phyloP scores from a whole-genome alignment of 1,139 yeast genomes.

The Lodderomyces orthopsilosis region DNA sequence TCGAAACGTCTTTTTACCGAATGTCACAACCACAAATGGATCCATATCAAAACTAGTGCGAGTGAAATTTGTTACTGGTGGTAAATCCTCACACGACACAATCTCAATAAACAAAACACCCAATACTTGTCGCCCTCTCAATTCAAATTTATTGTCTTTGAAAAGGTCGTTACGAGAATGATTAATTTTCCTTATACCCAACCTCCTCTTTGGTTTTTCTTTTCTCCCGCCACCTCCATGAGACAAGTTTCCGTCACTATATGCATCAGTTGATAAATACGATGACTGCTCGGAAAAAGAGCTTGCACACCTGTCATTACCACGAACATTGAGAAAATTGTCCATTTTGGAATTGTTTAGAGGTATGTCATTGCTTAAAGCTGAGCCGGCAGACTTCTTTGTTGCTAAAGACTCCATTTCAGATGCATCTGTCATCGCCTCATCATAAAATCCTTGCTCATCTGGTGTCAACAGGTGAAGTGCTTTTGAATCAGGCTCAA shows the following conservation, averaged over 20 bases:
- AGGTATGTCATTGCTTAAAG: not conserved
- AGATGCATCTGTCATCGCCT: slow-evolving; percentile 25
- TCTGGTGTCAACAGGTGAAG: slow-evolving; percentile 21
- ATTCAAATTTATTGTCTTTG: slow-evolving; percentile 21
- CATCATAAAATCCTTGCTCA: slow-evolving; percentile 45
- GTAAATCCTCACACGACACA: slow-evolving; percentile 66
- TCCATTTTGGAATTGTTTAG: not conserved
- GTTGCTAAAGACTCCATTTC: slow-evolving; percentile 26
- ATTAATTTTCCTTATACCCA: slow-evolving; percentile 9
- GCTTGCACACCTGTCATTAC: slow-evolving; percentile 11
- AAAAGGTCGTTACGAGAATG: slow-evolving; percentile 4
- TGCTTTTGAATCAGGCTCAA: slow-evolving; percentile 29
- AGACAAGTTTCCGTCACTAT: slow-evolving; percentile 8
- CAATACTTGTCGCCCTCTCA: slow-evolving; percentile 43
- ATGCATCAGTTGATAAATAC: slow-evolving; percentile 17
- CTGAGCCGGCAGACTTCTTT: slow-evolving; percentile 4
- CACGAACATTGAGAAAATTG: slow-evolving; percentile 1
- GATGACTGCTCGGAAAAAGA: slow-evolving; percentile 26
- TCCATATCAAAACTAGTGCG: slow-evolving; percentile 91
- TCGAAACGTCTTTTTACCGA: slow-evolving; percentile 84
- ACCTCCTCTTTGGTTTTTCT: slow-evolving; percentile 7
- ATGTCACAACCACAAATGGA: slow-evolving; percentile 89
- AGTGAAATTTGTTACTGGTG: slow-evolving; percentile 58
- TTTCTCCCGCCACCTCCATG: slow-evolving; percentile 2
- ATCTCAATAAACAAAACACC: slow-evolving; percentile 82